Percentiles rank a stretch among this genome's conserved stretches.
phyloP scores from a whole-genome alignment of 768 basidiomycete genomes.

The Coprinopsis strossmayeri region DNA sequence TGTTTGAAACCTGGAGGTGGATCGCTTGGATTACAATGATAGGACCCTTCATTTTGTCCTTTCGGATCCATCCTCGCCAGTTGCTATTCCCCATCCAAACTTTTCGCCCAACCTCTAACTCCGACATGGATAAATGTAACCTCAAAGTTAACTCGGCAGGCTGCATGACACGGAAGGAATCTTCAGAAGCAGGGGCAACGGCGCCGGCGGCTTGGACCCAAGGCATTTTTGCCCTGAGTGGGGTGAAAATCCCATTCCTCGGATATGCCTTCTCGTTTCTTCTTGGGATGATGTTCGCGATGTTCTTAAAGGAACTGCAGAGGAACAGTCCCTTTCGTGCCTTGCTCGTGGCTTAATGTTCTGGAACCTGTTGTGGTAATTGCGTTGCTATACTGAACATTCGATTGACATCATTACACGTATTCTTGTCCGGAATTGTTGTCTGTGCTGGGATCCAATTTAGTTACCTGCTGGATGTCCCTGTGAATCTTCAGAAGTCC shows the following conservation, averaged over 20 bases:
- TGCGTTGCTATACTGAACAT: too few species aligned
- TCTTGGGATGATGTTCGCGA: constrained; percentile 9
- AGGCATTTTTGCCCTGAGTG: background rate
- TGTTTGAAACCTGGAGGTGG: background rate
- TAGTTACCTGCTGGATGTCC: too few species aligned
- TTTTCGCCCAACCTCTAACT: background rate
- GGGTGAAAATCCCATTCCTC: constrained; percentile 5
- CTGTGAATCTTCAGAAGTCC: too few species aligned
- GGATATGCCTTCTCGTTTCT: constrained; percentile 9
- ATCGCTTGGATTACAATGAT: background rate
- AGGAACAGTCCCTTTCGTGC: background rate
- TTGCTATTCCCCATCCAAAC: background rate
- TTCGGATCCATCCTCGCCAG: background rate
- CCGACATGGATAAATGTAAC: background rate
- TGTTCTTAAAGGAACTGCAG: constrained; percentile 3
- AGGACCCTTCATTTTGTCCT: background rate
- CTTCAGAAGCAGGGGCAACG: background rate
- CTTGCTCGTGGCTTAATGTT: background rate
- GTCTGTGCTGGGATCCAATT: too few species aligned
- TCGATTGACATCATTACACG: too few species aligned
- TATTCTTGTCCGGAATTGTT: too few species aligned
- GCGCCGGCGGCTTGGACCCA: background rate
- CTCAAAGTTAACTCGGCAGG: background rate
- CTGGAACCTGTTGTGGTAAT: too few species aligned
- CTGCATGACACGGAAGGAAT: background rate